Evolutionary conservation across 129 eudicot genomes (phyloP).

Genomic region (sunflower (Helianthus annuus)): DNA sequence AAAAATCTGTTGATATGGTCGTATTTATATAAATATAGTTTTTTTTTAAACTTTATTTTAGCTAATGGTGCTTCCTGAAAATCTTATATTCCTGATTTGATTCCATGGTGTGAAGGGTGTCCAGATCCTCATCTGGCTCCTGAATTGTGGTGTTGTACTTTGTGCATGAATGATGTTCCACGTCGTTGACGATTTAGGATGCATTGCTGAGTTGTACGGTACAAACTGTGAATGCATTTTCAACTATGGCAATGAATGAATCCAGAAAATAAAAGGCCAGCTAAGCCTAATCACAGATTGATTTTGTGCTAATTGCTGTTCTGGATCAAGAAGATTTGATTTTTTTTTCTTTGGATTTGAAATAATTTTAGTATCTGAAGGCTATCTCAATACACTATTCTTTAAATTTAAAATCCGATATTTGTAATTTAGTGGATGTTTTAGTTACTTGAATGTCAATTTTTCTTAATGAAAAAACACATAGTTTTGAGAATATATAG

Average conservation of each 20-base stretch:
- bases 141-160: not conserved
- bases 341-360: conserved; percentile 15
- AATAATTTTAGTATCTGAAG: not conserved
- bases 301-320: conserved; percentile 17
- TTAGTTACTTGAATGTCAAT: too few species aligned
- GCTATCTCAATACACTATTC: not conserved
- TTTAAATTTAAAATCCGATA: not conserved
- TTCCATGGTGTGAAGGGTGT: not conserved
- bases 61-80: not conserved
- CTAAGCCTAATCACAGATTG: conserved; percentile 3
- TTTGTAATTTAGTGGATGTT: not conserved
- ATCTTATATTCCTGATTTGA: not conserved
- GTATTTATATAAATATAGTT: not conserved
- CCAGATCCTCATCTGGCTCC: not conserved
- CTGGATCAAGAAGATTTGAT: conserved; percentile 16
- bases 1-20: conserved; percentile 10
- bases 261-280: conserved; percentile 11
- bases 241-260: not conserved
- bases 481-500: too few species aligned
- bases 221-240: not conserved
- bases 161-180: not conserved
- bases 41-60: not conserved
- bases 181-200: not conserved
- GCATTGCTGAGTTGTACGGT: conserved; percentile 11
- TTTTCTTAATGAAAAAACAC: too few species aligned